Evolutionary conservation across 306 rosid genomes (phyloP).

Genomic region (Cotoneaster glaucophyllus): DNA sequence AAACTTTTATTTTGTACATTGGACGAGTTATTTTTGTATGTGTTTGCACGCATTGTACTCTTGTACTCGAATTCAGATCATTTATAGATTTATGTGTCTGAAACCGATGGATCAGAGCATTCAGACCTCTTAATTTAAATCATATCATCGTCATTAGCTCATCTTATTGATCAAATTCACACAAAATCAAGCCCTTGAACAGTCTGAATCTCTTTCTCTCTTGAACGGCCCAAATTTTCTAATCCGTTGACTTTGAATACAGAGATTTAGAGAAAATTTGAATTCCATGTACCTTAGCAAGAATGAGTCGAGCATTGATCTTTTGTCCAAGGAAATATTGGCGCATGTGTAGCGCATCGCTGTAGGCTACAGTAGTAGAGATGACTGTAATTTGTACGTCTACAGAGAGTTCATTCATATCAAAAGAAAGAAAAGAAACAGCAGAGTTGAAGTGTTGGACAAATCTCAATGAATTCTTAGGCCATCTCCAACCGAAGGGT

Average conservation of each 20-base stretch:
- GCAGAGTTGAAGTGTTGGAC: neutral
- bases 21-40: too few relatives aligned
- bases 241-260: too few relatives aligned
- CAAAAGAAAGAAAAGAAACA: neutral
- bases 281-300: neutral
- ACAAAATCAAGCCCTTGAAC: too few relatives aligned
- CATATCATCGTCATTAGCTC: too few relatives aligned
- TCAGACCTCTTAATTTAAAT: too few relatives aligned
- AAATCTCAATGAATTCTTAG: neutral
- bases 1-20: too few relatives aligned
- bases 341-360: neutral
- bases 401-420: neutral
- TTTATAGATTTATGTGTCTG: too few relatives aligned
- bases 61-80: too few relatives aligned
- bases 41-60: neutral
- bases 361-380: neutral
- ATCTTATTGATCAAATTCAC: too few relatives aligned
- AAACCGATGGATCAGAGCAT: rapidly evolving
- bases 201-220: rapidly evolving
- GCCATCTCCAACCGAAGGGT: too few relatives aligned
- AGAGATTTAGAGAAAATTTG: too few relatives aligned
- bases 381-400: neutral
- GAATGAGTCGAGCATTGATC: neutral
- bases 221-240: too few relatives aligned
- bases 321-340: neutral